phyloP scores from a whole-genome alignment of 2,329 filamentous ascomycete species.

The Penicillium sp. region DNA sequence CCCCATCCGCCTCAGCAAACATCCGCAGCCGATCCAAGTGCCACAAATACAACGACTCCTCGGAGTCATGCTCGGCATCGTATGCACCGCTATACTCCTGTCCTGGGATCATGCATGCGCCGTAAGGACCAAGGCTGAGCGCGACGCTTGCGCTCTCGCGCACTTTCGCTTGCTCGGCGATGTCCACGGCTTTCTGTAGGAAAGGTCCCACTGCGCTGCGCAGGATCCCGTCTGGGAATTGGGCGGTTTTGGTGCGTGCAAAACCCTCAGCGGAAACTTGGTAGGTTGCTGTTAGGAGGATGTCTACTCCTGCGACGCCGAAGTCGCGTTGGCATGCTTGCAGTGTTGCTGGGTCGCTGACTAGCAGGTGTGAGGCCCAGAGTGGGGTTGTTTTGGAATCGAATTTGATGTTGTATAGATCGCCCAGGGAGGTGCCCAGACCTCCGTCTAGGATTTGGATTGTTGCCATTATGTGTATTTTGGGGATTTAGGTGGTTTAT shows the following conservation, averaged over 20 bases:
- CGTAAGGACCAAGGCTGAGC: slow-evolving; percentile 64
- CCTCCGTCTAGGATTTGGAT: slow-evolving; percentile 61
- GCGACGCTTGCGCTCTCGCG: slow-evolving; percentile 35
- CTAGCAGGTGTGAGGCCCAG: slow-evolving; percentile 66
- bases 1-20: slow-evolving; percentile 44
- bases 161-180: slow-evolving; percentile 35
- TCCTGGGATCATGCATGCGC: slow-evolving; percentile 61
- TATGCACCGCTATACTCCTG: slow-evolving; percentile 65
- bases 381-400: slow-evolving; percentile 50
- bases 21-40: slow-evolving; percentile 54
- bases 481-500: background rate
- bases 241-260: slow-evolving; percentile 44
- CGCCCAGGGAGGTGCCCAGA: slow-evolving; percentile 64
- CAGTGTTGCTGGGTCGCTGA: slow-evolving; percentile 53
- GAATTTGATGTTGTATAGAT: slow-evolving; percentile 55
- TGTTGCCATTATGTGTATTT: slow-evolving; percentile 31
- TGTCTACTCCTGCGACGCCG: slow-evolving; percentile 55
- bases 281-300: slow-evolving; percentile 67
- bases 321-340: slow-evolving; percentile 57
- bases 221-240: slow-evolving; percentile 46
- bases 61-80: slow-evolving; percentile 47
- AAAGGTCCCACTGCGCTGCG: slow-evolving; percentile 41
- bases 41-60: slow-evolving; percentile 52
- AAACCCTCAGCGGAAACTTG: slow-evolving; percentile 61
- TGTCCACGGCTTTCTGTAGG: slow-evolving; percentile 37